phyloP scores from a whole-genome alignment of 176 grass and related monocot species.

The Rhipidocladum racemiflorum region DNA sequence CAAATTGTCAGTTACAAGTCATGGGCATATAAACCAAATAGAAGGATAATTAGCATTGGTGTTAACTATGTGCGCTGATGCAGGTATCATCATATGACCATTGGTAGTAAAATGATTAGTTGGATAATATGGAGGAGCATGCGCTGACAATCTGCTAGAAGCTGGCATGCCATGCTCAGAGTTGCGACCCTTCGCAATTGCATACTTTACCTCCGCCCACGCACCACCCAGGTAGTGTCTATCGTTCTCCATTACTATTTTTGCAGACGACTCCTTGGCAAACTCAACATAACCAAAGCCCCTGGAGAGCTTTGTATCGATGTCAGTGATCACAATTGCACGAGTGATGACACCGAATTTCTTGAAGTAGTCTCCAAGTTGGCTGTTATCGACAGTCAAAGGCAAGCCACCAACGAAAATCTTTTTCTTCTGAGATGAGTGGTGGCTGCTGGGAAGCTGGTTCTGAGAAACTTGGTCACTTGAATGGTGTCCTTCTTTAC shows the following conservation, averaged over 20 bases:
- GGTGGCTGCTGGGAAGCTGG: neutral
- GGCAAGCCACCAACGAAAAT: slow-evolving; percentile 38
- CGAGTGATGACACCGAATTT: slow-evolving; percentile 7
- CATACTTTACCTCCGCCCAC: slow-evolving; percentile 21
- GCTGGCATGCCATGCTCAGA: neutral
- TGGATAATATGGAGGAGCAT: neutral
- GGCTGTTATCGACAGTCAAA: neutral
- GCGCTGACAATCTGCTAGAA: neutral
- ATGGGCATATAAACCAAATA: neutral
- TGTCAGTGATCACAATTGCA: slow-evolving; percentile 27
- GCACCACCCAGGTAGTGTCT: neutral
- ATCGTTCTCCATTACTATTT: neutral
- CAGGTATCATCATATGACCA: neutral
- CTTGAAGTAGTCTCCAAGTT: slow-evolving; percentile 25
- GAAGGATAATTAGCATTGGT: neutral
- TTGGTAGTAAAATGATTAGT: neutral
- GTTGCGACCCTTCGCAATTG: neutral
- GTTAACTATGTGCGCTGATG: neutral
- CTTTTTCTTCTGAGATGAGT: neutral
- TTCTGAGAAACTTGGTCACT: neutral
- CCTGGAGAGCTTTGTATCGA: neutral
- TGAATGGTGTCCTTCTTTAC: neutral
- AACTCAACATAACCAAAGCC: slow-evolving; percentile 33
- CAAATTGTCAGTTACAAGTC: neutral
- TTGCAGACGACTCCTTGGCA: neutral